Conservation (phyloP, 1,284 basidiomycete species). For the Bjerkandera adusta region DNA sequence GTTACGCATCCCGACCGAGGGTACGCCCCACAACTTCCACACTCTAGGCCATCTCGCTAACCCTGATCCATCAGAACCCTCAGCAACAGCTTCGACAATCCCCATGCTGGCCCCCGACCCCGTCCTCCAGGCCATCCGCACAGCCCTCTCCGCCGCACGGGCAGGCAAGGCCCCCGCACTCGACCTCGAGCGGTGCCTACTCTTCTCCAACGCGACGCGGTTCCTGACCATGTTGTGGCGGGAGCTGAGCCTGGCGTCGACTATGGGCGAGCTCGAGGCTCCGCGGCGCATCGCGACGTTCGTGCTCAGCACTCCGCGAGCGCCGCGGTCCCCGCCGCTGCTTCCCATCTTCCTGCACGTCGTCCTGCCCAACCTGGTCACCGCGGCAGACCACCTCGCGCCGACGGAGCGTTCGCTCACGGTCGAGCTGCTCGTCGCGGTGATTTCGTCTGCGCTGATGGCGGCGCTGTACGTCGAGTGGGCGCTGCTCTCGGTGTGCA, state of each 20-base stretch:
- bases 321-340: slow-evolving; percentile 51
- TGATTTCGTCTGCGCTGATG: slow-evolving; percentile 63
- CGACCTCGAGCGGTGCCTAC: slow-evolving; percentile 62
- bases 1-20: slow-evolving; percentile 38
- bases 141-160: slow-evolving; percentile 50
- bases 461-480: slow-evolving; percentile 67
- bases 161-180: slow-evolving; percentile 59
- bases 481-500: slow-evolving; percentile 52
- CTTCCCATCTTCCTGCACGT: slow-evolving; percentile 71
- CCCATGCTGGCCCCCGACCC: slow-evolving; percentile 4
- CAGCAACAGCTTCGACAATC: background rate
- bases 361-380: slow-evolving; percentile 57
- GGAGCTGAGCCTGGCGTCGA: slow-evolving; percentile 49
- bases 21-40: slow-evolving; percentile 24
- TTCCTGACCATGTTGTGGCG: slow-evolving; percentile 66
- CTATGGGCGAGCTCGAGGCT: slow-evolving; percentile 54
- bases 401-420: slow-evolving; percentile 48
- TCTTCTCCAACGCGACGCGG: slow-evolving; percentile 48
- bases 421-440: slow-evolving; percentile 57
- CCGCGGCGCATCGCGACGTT: slow-evolving; percentile 62
- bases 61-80: background rate
- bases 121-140: slow-evolving; percentile 42
- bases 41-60: background rate
- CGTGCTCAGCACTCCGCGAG: slow-evolving; percentile 56
- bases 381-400: slow-evolving; percentile 43